phyloP scores from a whole-genome alignment of 2,329 filamentous ascomycete species.

The Verticillium albo-atrum region DNA sequence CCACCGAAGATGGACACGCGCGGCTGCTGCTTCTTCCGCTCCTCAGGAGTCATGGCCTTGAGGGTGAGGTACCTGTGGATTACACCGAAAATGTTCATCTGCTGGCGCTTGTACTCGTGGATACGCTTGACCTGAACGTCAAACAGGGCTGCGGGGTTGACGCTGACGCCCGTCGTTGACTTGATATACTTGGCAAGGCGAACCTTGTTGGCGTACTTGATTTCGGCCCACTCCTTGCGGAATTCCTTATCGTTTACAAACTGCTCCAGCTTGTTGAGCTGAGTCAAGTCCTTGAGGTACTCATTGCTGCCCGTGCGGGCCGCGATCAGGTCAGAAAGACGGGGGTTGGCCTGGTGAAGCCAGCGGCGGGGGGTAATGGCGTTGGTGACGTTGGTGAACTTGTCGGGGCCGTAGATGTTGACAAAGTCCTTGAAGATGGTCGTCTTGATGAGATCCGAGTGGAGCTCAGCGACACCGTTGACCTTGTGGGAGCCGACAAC shows the following conservation, averaged over 20 bases:
- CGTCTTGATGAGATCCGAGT: slow-evolving; percentile 96
- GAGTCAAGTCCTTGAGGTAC: slow-evolving; percentile 86
- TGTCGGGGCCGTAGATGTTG: slow-evolving; percentile 88
- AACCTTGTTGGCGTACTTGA: slow-evolving; percentile 96
- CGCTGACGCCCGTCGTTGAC: slow-evolving; percentile 68
- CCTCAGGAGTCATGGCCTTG: slow-evolving; percentile 77
- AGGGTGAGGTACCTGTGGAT: slow-evolving; percentile 90
- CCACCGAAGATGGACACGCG: slow-evolving; percentile 96
- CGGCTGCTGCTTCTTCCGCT: slow-evolving; percentile 80
- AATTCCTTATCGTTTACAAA: slow-evolving; percentile 83
- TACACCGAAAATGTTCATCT: slow-evolving; percentile 97
- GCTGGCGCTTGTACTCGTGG: slow-evolving; percentile 98
- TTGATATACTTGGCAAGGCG: slow-evolving; percentile 90
- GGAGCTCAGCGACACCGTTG: slow-evolving; percentile 95
- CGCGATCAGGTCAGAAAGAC: slow-evolving; percentile 85
- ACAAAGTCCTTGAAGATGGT: slow-evolving; percentile 99
- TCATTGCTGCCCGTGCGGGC: slow-evolving; percentile 78
- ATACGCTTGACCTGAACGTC: slow-evolving; percentile 99
- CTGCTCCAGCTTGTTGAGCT: slow-evolving; percentile 80
- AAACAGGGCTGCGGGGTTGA: slow-evolving; percentile 86
- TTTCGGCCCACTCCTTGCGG: slow-evolving; percentile 90
- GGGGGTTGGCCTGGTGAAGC: slow-evolving; percentile 95
- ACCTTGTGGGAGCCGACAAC: slow-evolving; percentile 98
- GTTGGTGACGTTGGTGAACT: slow-evolving; percentile 98
- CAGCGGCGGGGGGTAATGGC: slow-evolving; percentile 94